Evolutionary conservation across 2,329 filamentous ascomycete species (phyloP), one percentile per base, ranked within the genome.

Genomic region (Fusarium drepaniforme): DNA sequence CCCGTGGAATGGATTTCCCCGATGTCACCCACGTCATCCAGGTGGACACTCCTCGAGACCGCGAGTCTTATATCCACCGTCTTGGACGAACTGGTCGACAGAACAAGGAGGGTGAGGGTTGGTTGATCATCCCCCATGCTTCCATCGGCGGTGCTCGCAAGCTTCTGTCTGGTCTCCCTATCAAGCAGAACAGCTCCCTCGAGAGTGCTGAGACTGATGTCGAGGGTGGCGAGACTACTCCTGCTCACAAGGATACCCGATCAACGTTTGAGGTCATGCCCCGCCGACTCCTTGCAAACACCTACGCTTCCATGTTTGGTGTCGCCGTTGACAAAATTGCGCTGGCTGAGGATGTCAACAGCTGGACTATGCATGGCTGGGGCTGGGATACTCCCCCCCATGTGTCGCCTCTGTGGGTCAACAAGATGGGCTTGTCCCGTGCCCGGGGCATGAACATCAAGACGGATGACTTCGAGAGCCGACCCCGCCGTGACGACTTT

Each of bases 1-100:
- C 94, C 15, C 88, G 94, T 82, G 94, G 94, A 75, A 95, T 96
- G 92, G 94, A 96, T 81, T 95, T 95, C 84, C 93, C 93, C 33
- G 87, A 91, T 64, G 93, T 96, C 25, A 93, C 92, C n/a, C 93
- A 95, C 78, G 93, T 95, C 71, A 91, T 96, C 68, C 93, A 96
- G 78, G 80, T 94, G 18, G 92, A 93, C 72, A 78, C 89, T 6
- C 92, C 93, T 2, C 84, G 86, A 6, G 88, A 90, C 71, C 88
- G 91, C 33, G 93, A 94, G 80, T 90, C 91, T 42, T 95, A 95
- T 80, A 93, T 96, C 69, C 93, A 95, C 82, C 91, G 93, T 68
- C 86, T 95, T 49, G 93, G 93, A 63, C 93, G 94, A 72, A 96
- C 94, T 11, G 94, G 88, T 66, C 92, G 94, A 79, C 93, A 93